Evolutionary conservation across 257 asterid species (phyloP), one percentile per base, ranked within the genome.

Genomic region (Plantago elongata): DNA sequence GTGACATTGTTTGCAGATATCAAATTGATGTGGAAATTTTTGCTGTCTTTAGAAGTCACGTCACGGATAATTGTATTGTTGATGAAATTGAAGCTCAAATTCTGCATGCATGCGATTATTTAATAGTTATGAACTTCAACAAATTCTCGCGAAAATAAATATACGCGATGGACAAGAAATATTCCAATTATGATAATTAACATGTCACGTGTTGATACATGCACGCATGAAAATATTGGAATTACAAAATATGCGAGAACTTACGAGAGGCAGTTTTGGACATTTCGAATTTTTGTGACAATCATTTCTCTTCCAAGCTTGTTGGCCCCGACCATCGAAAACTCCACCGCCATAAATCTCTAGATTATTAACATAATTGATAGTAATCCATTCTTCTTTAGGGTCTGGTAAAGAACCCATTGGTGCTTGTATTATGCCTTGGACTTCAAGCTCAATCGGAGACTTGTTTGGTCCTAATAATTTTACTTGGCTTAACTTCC

Each of bases 271-370:
- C 10, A 52, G 34, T 4, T 52, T 52, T 18, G 22, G 40, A 22
- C 57, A 52, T 0, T 60, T 14, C 0, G 5, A 9, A 38, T 49
- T 37, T 27, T 49, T 56, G 15, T 38, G 3, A 61, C 84, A 72
- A 17, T 69, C 79, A 14, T 78, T 72, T 54, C 45, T 14, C 10
- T 13, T 51, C 84, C 77, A 79, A 3, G 69, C 70, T 42, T 13
- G 14, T 40, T 51, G 40, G 7, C 82, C 79, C 51, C 64, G 78
- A 14, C 85, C 85, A 40, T 76, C 74, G 34, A 52, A 73, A 46
- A 46, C 16, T 6, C 85, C 82, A 27, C 50, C 65, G 27, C 80
- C 85, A 3, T 69, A 64, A 27, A 79, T 38, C 10, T 79, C 74
- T 7, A 79, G 43, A 18, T 29, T 15, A 12, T 73, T 64, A n/a